Conservation (phyloP, 163 green algal genomes). For the Prototheca cutis region DNA sequence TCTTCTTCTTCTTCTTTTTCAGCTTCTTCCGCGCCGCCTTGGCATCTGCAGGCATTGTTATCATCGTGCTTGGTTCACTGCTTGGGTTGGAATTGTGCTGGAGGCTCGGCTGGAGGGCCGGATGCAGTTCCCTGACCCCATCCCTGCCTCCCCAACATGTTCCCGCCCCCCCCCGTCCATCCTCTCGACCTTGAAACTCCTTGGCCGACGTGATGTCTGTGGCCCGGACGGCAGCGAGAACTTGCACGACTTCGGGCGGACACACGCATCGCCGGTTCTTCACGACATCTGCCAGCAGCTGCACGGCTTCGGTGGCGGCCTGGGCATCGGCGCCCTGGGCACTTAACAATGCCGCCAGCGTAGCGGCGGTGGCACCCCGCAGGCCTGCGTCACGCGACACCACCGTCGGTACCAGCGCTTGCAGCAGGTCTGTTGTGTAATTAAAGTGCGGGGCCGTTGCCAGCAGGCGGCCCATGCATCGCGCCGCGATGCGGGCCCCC, state of each 20-base stretch:
- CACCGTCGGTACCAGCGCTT: constrained; percentile 57
- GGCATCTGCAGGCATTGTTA: no score
- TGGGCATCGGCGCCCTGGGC: constrained; percentile 10
- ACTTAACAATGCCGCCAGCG: constrained; percentile 4
- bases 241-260: constrained; percentile 37
- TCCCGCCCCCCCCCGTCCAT: constrained; percentile 1
- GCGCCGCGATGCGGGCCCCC: constrained; percentile 43
- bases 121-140: no score
- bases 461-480: constrained; percentile 69
- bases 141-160: no score
- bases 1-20: constrained; percentile 24
- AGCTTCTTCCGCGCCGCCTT: constrained; percentile 25
- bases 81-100: constrained; percentile 5
- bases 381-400: constrained; percentile 25
- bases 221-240: constrained; percentile 51
- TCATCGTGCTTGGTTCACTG: no score
- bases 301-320: constrained; percentile 47
- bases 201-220: constrained; percentile 33
- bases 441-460: constrained; percentile 70
- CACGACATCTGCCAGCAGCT: constrained; percentile 82
- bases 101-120: no score
- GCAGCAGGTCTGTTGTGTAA: constrained; percentile 67
- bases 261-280: constrained; percentile 46
- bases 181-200: constrained; percentile 17
- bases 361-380: not conserved